These are phyloP conservation scores for Mucor lusitanicus DNA, from an alignment of 371 early-diverging fungal species.

Conservation along the genomic window DNA sequence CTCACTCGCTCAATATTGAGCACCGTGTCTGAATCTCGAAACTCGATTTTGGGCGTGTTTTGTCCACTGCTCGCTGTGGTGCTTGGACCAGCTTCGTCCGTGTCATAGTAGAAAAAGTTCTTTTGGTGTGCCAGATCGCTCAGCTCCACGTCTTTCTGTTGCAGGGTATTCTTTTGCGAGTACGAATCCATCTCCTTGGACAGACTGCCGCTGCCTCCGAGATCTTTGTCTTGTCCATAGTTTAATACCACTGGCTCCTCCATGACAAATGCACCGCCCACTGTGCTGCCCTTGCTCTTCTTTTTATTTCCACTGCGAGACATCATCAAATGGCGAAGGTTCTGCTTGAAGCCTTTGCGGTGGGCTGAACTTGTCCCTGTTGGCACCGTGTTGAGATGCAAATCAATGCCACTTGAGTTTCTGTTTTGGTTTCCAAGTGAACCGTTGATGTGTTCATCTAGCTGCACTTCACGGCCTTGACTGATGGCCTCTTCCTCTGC, in stretches of 20 bases:
- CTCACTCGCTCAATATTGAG: background rate
- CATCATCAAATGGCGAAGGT: constrained; percentile 6
- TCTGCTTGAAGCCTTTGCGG: constrained; percentile 7
- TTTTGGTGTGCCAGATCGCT: constrained; percentile 6
- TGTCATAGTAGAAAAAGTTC: background rate
- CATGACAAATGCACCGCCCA: constrained; percentile 29
- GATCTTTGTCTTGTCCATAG: constrained; percentile 28
- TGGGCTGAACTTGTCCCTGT: background rate
- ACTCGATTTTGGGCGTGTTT: constrained; percentile 5
- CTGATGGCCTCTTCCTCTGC: constrained; percentile 5
- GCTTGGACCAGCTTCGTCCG: constrained; percentile 12
- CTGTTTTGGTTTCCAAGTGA: background rate
- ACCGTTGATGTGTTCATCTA: constrained; percentile 15
- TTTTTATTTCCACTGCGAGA: background rate
- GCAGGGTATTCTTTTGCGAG: background rate
- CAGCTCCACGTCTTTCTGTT: background rate
- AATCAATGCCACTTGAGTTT: constrained; percentile 8
- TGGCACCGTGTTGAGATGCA: constrained; percentile 6
- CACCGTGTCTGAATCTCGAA: background rate
- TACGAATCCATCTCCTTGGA: constrained; percentile 5
- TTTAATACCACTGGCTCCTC: constrained; percentile 35
- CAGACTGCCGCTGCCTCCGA: constrained; percentile 13
- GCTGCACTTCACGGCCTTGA: background rate
- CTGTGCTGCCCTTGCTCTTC: background rate
- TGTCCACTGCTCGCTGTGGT: constrained; percentile 6